Evolutionary conservation across 1,284 basidiomycete genomes (phyloP).

Genomic region (Apiotrichum veenhuisii): DNA sequence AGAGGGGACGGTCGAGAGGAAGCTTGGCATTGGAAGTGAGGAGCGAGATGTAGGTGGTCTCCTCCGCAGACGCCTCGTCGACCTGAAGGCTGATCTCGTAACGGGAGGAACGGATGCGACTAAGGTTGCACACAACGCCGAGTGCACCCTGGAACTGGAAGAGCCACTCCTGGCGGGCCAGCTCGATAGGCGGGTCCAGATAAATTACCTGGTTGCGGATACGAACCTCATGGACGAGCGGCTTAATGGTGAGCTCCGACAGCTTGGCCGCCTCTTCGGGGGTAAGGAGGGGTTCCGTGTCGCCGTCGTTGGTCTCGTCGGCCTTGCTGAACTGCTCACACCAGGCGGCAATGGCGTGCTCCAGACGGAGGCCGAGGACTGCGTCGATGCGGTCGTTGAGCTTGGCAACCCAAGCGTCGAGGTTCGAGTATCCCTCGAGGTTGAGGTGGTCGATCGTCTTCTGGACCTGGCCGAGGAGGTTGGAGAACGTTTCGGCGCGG

Average conservation of each 20-base stretch:
- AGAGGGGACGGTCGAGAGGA: constrained; percentile 76
- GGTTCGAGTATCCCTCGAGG: constrained; percentile 92
- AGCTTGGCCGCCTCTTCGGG: constrained; percentile 6
- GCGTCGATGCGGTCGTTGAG: constrained; percentile 82
- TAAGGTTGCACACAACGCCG: constrained; percentile 78
- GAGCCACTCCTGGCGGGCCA: constrained; percentile 87
- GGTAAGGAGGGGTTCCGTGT: constrained; percentile 56
- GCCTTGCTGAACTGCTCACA: constrained; percentile 74
- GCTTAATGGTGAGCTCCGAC: constrained; percentile 55
- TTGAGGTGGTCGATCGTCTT: constrained; percentile 90
- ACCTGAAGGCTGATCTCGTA: constrained; percentile 94
- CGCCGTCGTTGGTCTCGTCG: constrained; percentile 66
- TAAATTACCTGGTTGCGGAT: constrained; percentile 99
- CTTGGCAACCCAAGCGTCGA: constrained; percentile 92
- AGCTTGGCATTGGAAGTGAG: constrained; percentile 70
- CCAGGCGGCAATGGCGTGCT: constrained; percentile 79
- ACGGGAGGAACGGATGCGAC: constrained; percentile 84
- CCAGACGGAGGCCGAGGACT: constrained; percentile 73
- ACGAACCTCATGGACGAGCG: constrained; percentile 87
- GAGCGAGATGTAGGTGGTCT: constrained; percentile 76
- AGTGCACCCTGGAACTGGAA: constrained; percentile 86
- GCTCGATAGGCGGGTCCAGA: constrained; percentile 94
- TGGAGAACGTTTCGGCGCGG: constrained; percentile 72
- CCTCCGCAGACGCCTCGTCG: constrained; percentile 59
- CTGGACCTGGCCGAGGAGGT: constrained; percentile 75